Base-by-base conservation (phyloP, 371 early-diverging fungal genomes). In the Chytridiales sp. region DNA sequence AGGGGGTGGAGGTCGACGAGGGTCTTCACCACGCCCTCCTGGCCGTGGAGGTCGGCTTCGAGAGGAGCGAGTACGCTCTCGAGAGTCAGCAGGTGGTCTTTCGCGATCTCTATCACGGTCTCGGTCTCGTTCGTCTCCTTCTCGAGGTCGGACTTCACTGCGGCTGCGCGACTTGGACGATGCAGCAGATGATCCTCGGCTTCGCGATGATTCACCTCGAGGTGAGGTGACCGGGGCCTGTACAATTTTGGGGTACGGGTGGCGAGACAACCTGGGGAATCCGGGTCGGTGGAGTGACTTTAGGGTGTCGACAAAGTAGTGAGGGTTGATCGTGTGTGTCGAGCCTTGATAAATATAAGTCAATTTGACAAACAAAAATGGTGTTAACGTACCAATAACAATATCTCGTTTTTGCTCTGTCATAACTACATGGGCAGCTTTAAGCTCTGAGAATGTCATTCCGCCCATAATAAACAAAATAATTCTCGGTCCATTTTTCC, bases 391-490 rank as follows among this genome's bases (percentile, higher is more conserved):
- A 70, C 71, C 77, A 48, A 76, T 59, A 15, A 89, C 75, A 1
- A 94, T 82, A 41, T 95, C 92, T 26, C 90, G 80, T 31, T 85
- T 81, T 64, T 71, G 73, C 11, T 81, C 78, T 21, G 81, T 74
- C 32, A 85, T 73, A 4, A 96, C 67, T 55, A 94, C 95, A 68
- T 95, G 89, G 13, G 85, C 84, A 2, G 89, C 69, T 29, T 96
- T 83, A 53, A 95, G 84, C 69, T 97, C 98, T 13, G 93, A 88
- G 42, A 87, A 87, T 4, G 98, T 93, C 53, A 94, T 77, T 22
- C 97, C 98, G 30, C 98, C 97, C 9, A 92, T 85, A 39, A 94
- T 79, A 66, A 95, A 98, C 4, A 97, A 75, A 43, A 89, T 80
- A 13, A 90, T 47, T 15, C 86, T 57, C 6, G 77, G 70, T 15